Evolutionary conservation across 2,329 filamentous ascomycete species (phyloP), one percentile per base, ranked within the genome.

Genomic region (Fusarium praegraminearum): DNA sequence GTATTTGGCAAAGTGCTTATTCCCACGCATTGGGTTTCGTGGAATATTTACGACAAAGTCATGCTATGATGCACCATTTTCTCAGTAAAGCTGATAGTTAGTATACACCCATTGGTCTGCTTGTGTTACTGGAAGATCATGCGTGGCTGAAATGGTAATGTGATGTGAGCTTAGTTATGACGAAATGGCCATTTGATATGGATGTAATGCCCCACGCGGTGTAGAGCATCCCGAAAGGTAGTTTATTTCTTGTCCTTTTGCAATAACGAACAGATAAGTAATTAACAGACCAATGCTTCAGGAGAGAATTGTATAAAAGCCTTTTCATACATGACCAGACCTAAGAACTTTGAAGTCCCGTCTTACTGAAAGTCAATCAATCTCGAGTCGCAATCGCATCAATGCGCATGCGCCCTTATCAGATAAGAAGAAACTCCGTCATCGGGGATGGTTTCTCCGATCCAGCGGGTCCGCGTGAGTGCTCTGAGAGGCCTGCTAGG

Each of bases 401-500:
- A 30, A 30, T 28, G 51, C 40, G 40, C 54, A 57, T 58, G 50
- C 58, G 43, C 69, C 40, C 58, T 73, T 73, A 72, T 72, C 69
- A 59, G 72, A 72, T 63, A 74, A 73, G 59, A 67, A 59, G 35
- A 52, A 56, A 36, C 62, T 68, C 70, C 68, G 63, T 67, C 62
- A 72, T 69, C 68, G 70, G 72, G 53, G 49, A 32, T 64, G 53
- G 70, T 73, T 73, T 75, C 66, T 74, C 70, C 69, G 69, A 45
- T 30, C 44, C 28, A 54, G 49, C 54, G 66, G 70, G 55, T 62
- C 68, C 44, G 24, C 41, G 55, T 66, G 62, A 60, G 65, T 54
- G 54, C 43, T 28, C 18, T 22, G 32, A 56, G 32, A 56, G 52
- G 32, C 43, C 18, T 22, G 32, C 49, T 24, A 56, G 52, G 32